Conservation (phyloP, 306 rosid genomes). For the Prosopis cineraria region DNA sequence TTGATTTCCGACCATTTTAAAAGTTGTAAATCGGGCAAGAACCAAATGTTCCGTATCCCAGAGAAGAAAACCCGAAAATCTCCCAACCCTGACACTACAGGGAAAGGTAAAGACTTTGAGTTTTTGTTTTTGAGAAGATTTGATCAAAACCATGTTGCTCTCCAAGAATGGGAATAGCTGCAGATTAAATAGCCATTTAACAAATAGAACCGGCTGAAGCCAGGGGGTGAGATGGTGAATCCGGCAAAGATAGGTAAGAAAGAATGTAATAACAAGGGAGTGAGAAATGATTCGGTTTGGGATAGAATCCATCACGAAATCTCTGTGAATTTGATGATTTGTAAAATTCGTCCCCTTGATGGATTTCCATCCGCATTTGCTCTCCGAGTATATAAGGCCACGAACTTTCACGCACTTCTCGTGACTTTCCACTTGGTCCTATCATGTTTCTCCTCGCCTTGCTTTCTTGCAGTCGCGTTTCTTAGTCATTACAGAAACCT, state of each 20-base stretch:
- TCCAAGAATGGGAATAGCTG: neutral
- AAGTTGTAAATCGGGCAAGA: neutral
- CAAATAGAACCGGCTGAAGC: neutral
- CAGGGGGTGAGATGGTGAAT: conserved; percentile 23
- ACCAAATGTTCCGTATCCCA: neutral
- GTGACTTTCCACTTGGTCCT: conserved; percentile 41
- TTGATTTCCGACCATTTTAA: neutral
- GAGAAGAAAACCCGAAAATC: neutral
- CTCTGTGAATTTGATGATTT: conserved; percentile 52
- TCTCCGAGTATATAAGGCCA: conserved; percentile 32
- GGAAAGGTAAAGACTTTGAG: neutral
- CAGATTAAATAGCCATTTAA: neutral
- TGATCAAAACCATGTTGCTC: neutral
- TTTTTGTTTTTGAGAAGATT: neutral
- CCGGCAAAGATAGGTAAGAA: conserved; percentile 30
- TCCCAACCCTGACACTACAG: neutral
- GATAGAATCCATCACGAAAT: conserved; percentile 50
- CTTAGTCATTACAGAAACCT: neutral
- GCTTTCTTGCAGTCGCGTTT: conserved; percentile 42
- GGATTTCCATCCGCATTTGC: conserved; percentile 37
- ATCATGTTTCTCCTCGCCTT: neutral
- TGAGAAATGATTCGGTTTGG: conserved; percentile 30
- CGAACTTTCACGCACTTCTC: conserved; percentile 47
- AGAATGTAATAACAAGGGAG: conserved; percentile 34
- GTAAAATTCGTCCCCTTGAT: conserved; percentile 51